Conservation (phyloP, 192 early-diverging fungal species). For the Chytriomyces confervae region DNA sequence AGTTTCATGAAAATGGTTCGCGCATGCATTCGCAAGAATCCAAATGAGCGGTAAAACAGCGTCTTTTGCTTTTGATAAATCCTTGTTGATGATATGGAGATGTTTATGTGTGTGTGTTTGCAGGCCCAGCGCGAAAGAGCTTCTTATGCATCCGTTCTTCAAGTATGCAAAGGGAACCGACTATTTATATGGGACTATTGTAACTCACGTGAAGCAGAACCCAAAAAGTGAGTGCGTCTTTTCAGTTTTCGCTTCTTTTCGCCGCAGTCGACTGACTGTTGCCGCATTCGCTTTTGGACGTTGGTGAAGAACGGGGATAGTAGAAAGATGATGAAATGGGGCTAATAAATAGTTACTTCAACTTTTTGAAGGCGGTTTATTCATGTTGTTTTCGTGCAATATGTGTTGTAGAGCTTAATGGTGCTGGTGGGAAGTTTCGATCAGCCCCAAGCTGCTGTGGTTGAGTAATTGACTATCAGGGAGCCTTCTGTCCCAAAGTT, state of each 20-base stretch:
- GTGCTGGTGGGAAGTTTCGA: neutral
- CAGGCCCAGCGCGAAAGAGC: slow-evolving; percentile 44
- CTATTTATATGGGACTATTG: slow-evolving; percentile 5
- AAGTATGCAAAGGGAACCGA: slow-evolving; percentile 35
- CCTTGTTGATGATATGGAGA: neutral
- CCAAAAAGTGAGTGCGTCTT: slow-evolving; percentile 13
- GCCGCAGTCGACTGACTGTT: neutral
- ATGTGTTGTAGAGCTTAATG: too few species aligned
- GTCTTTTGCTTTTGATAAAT: neutral
- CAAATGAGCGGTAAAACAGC: slow-evolving; percentile 38
- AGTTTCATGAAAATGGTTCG: slow-evolving; percentile 47
- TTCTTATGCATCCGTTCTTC: slow-evolving; percentile 47
- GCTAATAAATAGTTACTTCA: too few species aligned
- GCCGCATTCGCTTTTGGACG: too few species aligned
- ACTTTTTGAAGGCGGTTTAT: too few species aligned
- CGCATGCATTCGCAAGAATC: slow-evolving; percentile 51
- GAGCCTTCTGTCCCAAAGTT: slow-evolving; percentile 84
- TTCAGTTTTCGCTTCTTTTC: neutral
- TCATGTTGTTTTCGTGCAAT: too few species aligned
- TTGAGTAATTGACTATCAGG: slow-evolving; percentile 91
- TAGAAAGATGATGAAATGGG: too few species aligned
- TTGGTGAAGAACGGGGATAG: too few species aligned
- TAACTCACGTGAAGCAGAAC: slow-evolving; percentile 21
- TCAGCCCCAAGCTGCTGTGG: slow-evolving; percentile 89
- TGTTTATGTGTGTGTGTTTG: neutral